phyloP scores from a whole-genome alignment of 306 rosid genomes.

The Cercis canadensis region DNA sequence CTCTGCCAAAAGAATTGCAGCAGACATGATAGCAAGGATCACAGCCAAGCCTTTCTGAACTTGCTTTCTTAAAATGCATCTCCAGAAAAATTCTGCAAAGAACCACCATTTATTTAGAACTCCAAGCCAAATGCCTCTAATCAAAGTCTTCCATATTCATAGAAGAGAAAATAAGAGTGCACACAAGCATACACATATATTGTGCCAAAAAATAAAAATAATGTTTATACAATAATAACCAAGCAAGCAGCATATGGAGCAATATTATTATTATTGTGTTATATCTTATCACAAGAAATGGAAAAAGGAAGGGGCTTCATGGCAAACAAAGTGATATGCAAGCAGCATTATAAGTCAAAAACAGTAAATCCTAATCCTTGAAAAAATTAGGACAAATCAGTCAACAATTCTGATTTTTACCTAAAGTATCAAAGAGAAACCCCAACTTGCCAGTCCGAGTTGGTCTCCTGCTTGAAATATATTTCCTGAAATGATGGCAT shows the following conservation, averaged over 20 bases:
- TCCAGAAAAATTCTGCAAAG: constrained; percentile 91
- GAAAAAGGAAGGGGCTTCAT: neutral
- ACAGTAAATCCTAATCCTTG: constrained; percentile 1
- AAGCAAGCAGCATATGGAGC: constrained; percentile 16
- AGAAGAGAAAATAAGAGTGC: constrained; percentile 3
- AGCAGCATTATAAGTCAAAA: constrained; percentile 19
- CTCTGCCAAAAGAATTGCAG: constrained; percentile 94
- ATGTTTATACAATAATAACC: constrained; percentile 6
- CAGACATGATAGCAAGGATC: constrained; percentile 82
- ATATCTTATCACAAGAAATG: constrained; percentile 18
- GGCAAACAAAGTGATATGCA: constrained; percentile 2
- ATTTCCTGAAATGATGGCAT: constrained; percentile 73
- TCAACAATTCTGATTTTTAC: constrained; percentile 48
- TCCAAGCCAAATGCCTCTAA: constrained; percentile 22
- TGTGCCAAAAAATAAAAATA: neutral
- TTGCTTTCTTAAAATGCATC: constrained; percentile 84
- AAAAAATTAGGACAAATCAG: too few relatives aligned
- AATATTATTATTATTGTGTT: neutral
- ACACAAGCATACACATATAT: constrained; percentile 19
- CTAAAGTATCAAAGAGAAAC: constrained; percentile 63
- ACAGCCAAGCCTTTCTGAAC: constrained; percentile 77
- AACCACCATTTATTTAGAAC: constrained; percentile 39
- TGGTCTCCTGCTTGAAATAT: constrained; percentile 76
- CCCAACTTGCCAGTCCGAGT: constrained; percentile 71
- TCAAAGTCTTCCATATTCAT: constrained; percentile 31